Conservation (phyloP, 176 grass and related monocot genomes). For the Pharus latifolius region DNA sequence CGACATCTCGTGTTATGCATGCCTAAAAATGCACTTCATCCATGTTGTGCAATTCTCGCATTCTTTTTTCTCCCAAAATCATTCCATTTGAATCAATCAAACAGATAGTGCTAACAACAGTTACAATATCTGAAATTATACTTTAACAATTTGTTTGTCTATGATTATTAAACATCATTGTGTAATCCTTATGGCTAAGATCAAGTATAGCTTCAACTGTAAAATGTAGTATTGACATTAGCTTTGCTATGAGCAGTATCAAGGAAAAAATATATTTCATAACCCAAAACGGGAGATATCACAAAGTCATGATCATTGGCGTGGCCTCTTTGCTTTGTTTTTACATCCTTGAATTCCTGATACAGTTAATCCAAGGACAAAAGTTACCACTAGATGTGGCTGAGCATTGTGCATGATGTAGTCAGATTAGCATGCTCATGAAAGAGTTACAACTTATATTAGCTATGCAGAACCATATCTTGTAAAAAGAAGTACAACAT, state of each 20-base stretch:
- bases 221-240: too few species aligned
- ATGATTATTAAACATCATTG: not conserved
- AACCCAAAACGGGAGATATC: too few species aligned
- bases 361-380: not conserved
- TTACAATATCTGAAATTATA: too few species aligned
- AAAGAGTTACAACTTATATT: not conserved
- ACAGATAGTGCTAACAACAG: not conserved
- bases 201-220: too few species aligned
- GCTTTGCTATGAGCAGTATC: not conserved
- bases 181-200: not conserved
- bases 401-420: not conserved
- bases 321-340: too few species aligned
- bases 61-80: too few species aligned
- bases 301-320: not conserved
- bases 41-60: too few species aligned
- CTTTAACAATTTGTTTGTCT: too few species aligned
- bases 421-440: not conserved
- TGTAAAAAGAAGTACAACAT: not conserved
- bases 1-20: too few species aligned
- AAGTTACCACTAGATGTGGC: not conserved
- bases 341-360: too few species aligned
- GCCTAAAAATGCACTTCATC: too few species aligned
- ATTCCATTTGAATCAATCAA: too few species aligned
- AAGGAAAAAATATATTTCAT: not conserved
- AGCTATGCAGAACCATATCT: not conserved